Evolutionary conservation across 176 grass and related monocot species (phyloP), one percentile per base, ranked within the genome.

Genomic region (Oryza meridionalis): DNA sequence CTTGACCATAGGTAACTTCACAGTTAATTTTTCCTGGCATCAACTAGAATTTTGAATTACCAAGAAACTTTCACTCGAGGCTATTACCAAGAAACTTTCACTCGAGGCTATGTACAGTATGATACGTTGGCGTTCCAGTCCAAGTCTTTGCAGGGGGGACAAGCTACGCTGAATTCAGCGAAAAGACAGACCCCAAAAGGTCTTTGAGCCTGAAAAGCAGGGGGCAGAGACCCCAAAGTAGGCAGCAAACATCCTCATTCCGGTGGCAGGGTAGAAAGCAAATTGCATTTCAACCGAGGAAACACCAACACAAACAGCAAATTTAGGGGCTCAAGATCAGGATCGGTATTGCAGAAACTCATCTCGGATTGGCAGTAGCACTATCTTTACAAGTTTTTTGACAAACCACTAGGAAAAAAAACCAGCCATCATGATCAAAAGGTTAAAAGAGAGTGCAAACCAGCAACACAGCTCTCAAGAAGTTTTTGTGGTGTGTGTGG

Each of bases 161-260:
- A 86, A 66, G 73, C 78, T 31, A 75, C 84, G 42, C 79, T 69
- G 68, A 69, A 79, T 86, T 82, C 68, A 72, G 31, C 26, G 73
- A 78, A 90, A 86, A 83, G 88, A 24, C 37, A 26, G 9, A 1
- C 0, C 7, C 51, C 44, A 1, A 63, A 86, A 83, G 75, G 68
- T 68, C 53, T 19, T 47, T 17, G 61, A 27, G 69, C 72, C 68
- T 86, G 79, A 82, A 90, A 86, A 74, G 65, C 40, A 70, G 19
- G 58, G 66, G 22, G 55, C 42, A 13, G 65, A 7, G 13, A 19
- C 45, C 45, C 38, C 88, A 86, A 67, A 77, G 79, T 73, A 27
- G 43, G 47, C 79, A 70, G 75, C 62, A 69, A 83, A 83, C 88
- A 86, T 86, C 75, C 81, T 90, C 84, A 49, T 88, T 90, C 75